Evolutionary conservation across 208 protist species (phyloP), one percentile per base, ranked within the genome.

Genomic region (Angomonas deanei): DNA sequence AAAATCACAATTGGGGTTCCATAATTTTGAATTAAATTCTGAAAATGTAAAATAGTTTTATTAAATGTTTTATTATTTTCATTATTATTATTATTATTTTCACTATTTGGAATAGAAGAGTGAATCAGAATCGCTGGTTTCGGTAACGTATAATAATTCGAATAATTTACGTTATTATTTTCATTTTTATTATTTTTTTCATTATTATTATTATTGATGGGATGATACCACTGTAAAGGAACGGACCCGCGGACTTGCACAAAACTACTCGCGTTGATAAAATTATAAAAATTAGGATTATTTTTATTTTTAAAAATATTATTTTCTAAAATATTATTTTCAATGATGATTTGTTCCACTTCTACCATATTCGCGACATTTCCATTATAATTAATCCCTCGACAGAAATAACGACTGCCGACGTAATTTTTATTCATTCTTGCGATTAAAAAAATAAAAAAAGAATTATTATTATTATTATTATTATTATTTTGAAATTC

Each of bases 381-480:
- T 27, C 82, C 80, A 48, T 85, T 69, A 52, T 86, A 80, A 68
- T 72, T 91, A n/a, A 97, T 76, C 1, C 97, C 97, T 61, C 97
- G 90, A 49, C 98, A 97, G 13, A 98, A 71, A 68, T 97, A 98
- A 26, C 97, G 87, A 31, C 93, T 82, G 13, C 97, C 97, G 4
- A 97, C 96, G 63, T 86, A 97, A 46, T 92, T 74, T 48, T 96
- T 86, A 50, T 85, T 94, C 30, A 91, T 72, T 23, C 97, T 79
- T 17, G 89, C 96, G 48, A 99, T 97, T 1, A 99, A 70, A 0
- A 90, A 93, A 26, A 99, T 50, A 2, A 17, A 39, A 19, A 68
- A 13, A 4, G 26, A 31, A 19, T 23, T n/a, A n/a, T n/a, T n/a
- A n/a, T n/a, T n/a, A n/a, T n/a, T n/a, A n/a, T n/a, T n/a, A n/a